Conservation (phyloP, 208 protist species). For the Leishmania braziliensis region DNA sequence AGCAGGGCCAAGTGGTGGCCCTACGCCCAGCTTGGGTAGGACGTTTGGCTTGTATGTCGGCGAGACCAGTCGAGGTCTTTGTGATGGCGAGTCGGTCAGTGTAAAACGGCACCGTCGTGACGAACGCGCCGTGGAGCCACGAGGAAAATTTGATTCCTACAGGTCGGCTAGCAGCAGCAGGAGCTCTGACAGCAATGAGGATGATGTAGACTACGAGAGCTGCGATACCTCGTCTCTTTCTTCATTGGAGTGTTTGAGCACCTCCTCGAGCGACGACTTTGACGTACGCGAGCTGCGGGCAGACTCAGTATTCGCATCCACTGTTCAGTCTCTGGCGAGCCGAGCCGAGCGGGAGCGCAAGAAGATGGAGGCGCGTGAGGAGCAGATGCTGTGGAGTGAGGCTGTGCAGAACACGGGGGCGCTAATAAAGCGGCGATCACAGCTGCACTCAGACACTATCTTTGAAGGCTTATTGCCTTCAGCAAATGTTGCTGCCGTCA, state of each 20-base stretch:
- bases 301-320: constrained; percentile 25
- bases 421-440: background rate
- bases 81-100: background rate
- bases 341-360: constrained; percentile 32
- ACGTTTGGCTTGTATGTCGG: background rate
- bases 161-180: background rate
- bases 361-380: constrained; percentile 33
- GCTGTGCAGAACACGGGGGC: constrained; percentile 11
- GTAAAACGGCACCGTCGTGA: background rate
- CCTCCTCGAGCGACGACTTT: constrained; percentile 10
- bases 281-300: constrained; percentile 11
- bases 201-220: constrained; percentile 3
- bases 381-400: constrained; percentile 26
- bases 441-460: background rate
- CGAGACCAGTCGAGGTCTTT: background rate
- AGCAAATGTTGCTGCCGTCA: background rate
- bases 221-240: constrained; percentile 20
- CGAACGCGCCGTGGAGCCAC: background rate
- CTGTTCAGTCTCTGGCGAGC: constrained; percentile 37
- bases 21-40: background rate
- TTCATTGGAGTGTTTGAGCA: constrained; percentile 30
- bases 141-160: background rate
- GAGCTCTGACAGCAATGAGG: constrained; percentile 14
- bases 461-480: background rate
- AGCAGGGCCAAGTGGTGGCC: background rate